A percentile compares a stretch with the other conserved stretches of the same genome.
Conservation (phyloP, 768 basidiomycete genomes). For the Mycena rosella region DNA sequence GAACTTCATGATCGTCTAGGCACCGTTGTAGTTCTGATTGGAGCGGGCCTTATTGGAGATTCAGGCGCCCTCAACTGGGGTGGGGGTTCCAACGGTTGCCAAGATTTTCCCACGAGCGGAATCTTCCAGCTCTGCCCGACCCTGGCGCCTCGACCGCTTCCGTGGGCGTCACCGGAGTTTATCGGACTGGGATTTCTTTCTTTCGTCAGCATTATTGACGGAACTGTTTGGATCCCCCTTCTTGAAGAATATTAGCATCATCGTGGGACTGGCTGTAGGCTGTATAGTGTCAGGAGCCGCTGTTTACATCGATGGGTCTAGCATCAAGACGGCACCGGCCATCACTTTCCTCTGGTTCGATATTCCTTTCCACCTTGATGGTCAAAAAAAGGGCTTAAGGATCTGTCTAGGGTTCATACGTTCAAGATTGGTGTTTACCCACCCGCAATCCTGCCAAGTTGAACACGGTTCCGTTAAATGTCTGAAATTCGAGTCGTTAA, state of each 20-base stretch:
- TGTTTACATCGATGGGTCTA: conserved; percentile 80
- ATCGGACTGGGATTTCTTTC: conserved; percentile 90
- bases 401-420: conserved; percentile 39
- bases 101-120: conserved; percentile 68
- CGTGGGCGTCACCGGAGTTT: conserved; percentile 87
- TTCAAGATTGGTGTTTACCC: conserved; percentile 31
- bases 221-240: conserved; percentile 90
- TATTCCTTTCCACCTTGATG: no score
- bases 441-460: conserved; percentile 45
- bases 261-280: conserved; percentile 80
- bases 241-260: conserved; percentile 83
- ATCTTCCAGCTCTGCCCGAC: conserved; percentile 83
- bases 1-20: no score
- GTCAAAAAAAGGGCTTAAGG: no score
- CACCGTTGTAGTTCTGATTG: conserved; percentile 85
- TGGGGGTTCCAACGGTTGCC: conserved; percentile 83
- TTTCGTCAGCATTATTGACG: conserved; percentile 82
- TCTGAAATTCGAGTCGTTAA: no score
- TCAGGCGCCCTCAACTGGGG: conserved; percentile 73
- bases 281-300: conserved; percentile 85
- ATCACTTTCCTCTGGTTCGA: conserved; percentile 87
- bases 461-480: no score
- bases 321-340: conserved; percentile 74
- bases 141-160: conserved; percentile 75
- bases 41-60: conserved; percentile 80